Base-by-base conservation (phyloP, 2,329 filamentous ascomycete species). In the Fusarium lateritium region DNA sequence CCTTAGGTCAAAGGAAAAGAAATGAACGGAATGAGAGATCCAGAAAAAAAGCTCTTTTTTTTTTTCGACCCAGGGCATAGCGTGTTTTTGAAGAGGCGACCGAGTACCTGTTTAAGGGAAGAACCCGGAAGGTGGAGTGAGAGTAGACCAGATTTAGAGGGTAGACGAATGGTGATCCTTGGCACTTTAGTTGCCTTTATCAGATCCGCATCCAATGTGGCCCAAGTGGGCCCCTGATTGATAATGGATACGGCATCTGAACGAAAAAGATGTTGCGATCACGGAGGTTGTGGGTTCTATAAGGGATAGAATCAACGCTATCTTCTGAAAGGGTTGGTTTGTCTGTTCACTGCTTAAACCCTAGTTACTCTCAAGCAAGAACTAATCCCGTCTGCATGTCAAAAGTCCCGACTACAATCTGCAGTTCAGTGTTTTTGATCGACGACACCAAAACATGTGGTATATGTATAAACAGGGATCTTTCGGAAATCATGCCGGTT, bases 141-240 rank as follows among this genome's bases (percentile, higher is more conserved):
- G 43, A 51, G 39, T 58, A 50, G 53, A 34, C 36, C 42, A 52
- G 61, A 52, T 65, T 65, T 47, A 59, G 45, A 56, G 26, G 34
- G 28, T 21, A 22, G 33, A 54, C 42, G 40, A 56, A 67, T 56
- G 47, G 64, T 71, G 67, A 71, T 66, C 55, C 68, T 69, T 65
- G 68, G 67, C 60, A 67, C 28, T 54, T 62, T 70, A 70, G 65
- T 45, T 45, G 39, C 52, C 59, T 69, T 69, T 69, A 69, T 69
- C 66, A 70, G 66, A 69, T 69, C 66, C 66, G 66, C 56, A 47
- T 36, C 21, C 28, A 42, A 53, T 51, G 52, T 49, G 42, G 62
- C 11, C 33, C 19, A 36, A 58, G 66, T 69, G 66, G 66, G 42
- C 45, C 39, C 36, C 50, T 56, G 66, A 66, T 69, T 69, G 66